Evolutionary conservation across 768 basidiomycete species (phyloP), one percentile per base, ranked within the genome.

Genomic region (Saitozyma podzolica): DNA sequence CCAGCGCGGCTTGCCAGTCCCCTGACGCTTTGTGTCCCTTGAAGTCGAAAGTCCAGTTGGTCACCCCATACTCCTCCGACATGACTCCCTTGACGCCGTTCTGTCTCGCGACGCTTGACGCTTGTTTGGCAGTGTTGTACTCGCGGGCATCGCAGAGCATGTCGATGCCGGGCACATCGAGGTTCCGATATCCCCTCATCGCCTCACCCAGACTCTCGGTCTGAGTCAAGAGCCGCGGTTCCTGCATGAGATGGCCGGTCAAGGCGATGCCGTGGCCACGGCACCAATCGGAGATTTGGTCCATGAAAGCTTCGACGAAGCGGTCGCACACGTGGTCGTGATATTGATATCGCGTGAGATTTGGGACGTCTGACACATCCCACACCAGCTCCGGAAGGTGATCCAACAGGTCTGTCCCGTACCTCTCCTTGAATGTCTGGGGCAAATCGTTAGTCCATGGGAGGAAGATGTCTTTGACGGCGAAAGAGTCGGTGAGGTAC

Each of bases 11-110:
- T 57, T 74, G 72, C 72, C 72, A 74, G 51, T 74, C 72, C 13
- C 72, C 72, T 55, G 64, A 65, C 19, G 67, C 67, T 37, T 74
- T 74, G 49, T 74, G 69, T n/a, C 69, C 69, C 54, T 62, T 61
- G 40, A 74, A 74, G 11, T 62, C 64, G 50, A 74, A 70, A 9
- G 62, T 37, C 69, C 69, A 70, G 13, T 60, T 60, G 1, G 69
- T 74, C 60, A 45, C 64, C 19, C 71, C 71, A 59, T 73, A 73
- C 50, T 17, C 16, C 29, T 53, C 51, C 13, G n/a, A 17, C 51
- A 53, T 17, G 20, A 53, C 45, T 14, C 68, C 68, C 1, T 61
- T 47, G 50, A 64, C 50, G 13, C 51, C 51, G 40, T 69, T 62
- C 47, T 73, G 71, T 2, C 71, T 20, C 7, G 66, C 61, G 16